These are phyloP conservation scores for Plasmodium gonderi DNA, from an alignment of 169 alveolate species.

Conservation along the genomic window DNA sequence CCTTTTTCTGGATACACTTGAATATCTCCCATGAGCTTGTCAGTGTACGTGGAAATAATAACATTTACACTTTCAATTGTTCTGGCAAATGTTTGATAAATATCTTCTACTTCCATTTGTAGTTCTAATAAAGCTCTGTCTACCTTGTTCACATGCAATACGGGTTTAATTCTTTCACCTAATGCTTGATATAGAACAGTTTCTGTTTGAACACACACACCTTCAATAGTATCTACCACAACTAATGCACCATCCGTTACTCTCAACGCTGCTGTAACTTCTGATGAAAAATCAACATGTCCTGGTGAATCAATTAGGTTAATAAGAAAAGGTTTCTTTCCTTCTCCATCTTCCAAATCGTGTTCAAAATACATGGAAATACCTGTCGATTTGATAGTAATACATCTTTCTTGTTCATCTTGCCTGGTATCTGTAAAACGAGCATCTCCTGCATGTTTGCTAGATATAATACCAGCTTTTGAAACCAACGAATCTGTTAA, in stretches of 20 bases:
- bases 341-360: conserved; percentile 93
- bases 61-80: conserved; percentile 98
- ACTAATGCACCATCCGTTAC: conserved; percentile 99
- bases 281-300: conserved; percentile 99
- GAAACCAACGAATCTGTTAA: conserved; percentile 98
- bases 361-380: conserved; percentile 98
- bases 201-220: conserved; percentile 99
- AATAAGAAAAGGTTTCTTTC: conserved; percentile 93
- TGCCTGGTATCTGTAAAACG: conserved; percentile 99
- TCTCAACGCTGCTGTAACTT: conserved; percentile 99
- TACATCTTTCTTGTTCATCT: conserved; percentile 99
- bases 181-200: conserved; percentile 99
- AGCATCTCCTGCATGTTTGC: conserved; percentile 99
- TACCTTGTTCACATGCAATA: conserved; percentile 98
- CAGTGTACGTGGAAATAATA: conserved; percentile 97
- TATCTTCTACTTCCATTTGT: conserved; percentile 98
- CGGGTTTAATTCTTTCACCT: conserved; percentile 98
- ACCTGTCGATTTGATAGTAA: conserved; percentile 99
- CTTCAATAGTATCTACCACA: conserved; percentile 99
- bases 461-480: conserved; percentile 99
- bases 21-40: conserved; percentile 96
- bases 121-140: conserved; percentile 98
- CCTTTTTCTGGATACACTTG: conserved; percentile 98
- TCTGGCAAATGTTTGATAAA: conserved; percentile 96
- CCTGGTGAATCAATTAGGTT: conserved; percentile 99